Base-by-base conservation (phyloP, 345 rosid genomes). In the Isatis tinctoria region DNA sequence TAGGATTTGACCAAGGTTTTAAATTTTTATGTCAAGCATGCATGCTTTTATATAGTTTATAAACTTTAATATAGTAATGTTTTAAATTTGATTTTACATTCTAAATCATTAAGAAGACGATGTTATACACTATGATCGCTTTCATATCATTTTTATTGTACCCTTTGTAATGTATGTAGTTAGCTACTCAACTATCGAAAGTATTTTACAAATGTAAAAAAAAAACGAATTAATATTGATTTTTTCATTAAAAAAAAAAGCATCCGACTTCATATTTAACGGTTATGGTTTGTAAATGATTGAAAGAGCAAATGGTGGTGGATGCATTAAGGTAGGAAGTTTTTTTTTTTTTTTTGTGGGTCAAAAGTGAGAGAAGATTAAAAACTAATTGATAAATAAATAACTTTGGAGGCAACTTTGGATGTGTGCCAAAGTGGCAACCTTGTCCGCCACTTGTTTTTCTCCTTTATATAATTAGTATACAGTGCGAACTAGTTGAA, bases 361-460 rank as follows among this genome's bases (percentile, higher is more conserved):
- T n/a, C n/a, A n/a, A n/a, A n/a, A n/a, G n/a, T n/a, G n/a, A n/a
- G 30, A 4, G 30, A 28, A 1, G 7, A 30, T 30, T 45, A 9
- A 45, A 8, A 45, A 17, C 18, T 45, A 14, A 45, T 17, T 45
- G 22, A 17, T 45, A 45, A 45, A 45, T 1, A n/a, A n/a, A n/a
- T n/a, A n/a, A n/a, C n/a, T n/a, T n/a, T n/a, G n/a, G n/a, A n/a
- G n/a, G n/a, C n/a, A 49, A 49, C 6, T 60, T 22, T 60, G 18
- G 60, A 14, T 39, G 33, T 20, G 24, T 67, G 61, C 12, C 24
- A 3, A 67, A 67, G 61, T 24, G 7, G 37, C 12, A 52, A 51
- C 11, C n/a, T 67, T 67, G 48, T 66, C 71, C 35, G 71, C 72
- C 72, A 53, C 40, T 36, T 10, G 26, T 24, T 49, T 39, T 39